These are phyloP conservation scores for Spatholobus suberectus DNA, from an alignment of 306 rosid genomes.

Conservation along the genomic window DNA sequence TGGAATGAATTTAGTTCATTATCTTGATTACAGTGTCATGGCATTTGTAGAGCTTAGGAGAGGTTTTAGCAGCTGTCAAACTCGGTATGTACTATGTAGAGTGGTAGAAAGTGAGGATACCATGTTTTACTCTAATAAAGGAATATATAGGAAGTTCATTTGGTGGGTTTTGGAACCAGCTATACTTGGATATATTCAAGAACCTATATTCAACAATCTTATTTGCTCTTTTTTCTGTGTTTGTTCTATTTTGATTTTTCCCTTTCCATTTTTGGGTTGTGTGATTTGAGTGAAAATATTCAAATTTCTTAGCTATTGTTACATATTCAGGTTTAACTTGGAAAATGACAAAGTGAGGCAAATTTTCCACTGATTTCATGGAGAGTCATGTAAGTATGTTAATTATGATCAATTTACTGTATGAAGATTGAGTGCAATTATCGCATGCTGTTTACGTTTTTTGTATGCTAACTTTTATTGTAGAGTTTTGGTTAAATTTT, in stretches of 20 bases:
- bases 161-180: not conserved
- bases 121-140: too few species aligned
- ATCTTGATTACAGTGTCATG: not conserved
- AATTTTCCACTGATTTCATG: constrained; percentile 22
- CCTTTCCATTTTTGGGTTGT: not conserved
- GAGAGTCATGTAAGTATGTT: constrained; percentile 25
- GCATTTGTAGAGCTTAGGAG: constrained; percentile 27
- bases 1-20: constrained; percentile 10
- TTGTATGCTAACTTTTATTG: not conserved
- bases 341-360: constrained; percentile 33
- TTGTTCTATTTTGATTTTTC: not conserved
- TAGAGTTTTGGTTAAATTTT: not conserved
- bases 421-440: constrained; percentile 7
- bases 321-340: constrained; percentile 41
- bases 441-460: not conserved
- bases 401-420: constrained; percentile 10
- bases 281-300: not conserved
- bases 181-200: constrained; percentile 4
- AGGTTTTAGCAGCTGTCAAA: constrained; percentile 21
- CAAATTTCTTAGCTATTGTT: constrained; percentile 28
- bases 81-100: not conserved
- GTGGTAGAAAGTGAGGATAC: constrained; percentile 23
- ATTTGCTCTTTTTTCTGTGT: constrained; percentile 5
- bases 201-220: not conserved
- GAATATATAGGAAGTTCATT: not conserved